Evolutionary conservation across 2,329 filamentous ascomycete genomes (phyloP), one percentile per base, ranked within the genome.

Genomic region (Lachnum nothofagi): DNA sequence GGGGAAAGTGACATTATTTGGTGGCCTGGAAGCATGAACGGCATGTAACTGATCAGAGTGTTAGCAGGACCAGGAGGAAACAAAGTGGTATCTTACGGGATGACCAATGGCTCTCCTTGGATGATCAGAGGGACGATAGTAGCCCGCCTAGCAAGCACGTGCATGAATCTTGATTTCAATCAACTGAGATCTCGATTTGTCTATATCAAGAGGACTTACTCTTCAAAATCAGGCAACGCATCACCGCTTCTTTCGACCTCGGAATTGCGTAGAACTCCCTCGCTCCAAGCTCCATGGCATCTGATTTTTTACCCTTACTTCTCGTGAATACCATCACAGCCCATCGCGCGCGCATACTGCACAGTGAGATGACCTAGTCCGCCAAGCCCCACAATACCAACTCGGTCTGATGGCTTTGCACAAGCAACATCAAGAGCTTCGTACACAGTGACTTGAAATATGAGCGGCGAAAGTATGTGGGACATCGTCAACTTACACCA

Each of bases 361-460:
- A 90, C 81, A 0, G 84, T 85, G 25, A 90, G 65, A 64, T 90
- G 86, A 3, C 86, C 86, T 0, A 89, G 74, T 1, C 86, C 86
- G 45, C 88, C 80, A 6, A 91, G 72, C 12, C 85, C 86, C 49
- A 89, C 79, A 20, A 80, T 62, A 23, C 76, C 77, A 0, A 80
- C 72, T 34, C 53, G 47, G 39, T 60, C 57, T 3, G 49, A 48
- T 16, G 51, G 55, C 37, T 63, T 60, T 5, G 45, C 46, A 20
- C 68, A 72, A 3, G 45, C 49, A 6, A 53, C 48, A 35, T 59
- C 53, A 19, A 66, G 50, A 9, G 60, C 60, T 48, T 61, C 60
- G 44, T 60, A 66, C 0, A 70, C 68, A 4, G 68, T 69, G 5
- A 47, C 41, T 49, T 54, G 9, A 14, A 35, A 2, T 6, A 2